Conservation (phyloP, 148 eudicot genomes). For the Agrostemma githago region DNA sequence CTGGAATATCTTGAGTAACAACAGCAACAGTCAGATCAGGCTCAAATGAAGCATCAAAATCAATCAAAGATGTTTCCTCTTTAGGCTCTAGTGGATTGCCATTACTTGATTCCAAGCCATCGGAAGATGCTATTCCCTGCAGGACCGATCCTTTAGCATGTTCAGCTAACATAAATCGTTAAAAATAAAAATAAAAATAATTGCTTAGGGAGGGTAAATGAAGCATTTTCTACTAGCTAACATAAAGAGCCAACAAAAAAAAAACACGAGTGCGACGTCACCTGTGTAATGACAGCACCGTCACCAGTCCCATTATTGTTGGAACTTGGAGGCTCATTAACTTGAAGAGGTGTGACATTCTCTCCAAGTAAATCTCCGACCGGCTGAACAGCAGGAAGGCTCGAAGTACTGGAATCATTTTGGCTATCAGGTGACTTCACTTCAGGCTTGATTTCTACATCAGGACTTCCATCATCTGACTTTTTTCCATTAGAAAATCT, state of each 20-base stretch:
- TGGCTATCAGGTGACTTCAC: slow-evolving; percentile 69
- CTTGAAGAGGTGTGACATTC: slow-evolving; percentile 57
- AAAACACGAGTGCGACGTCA: slow-evolving; percentile 24
- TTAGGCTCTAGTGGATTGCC: slow-evolving; percentile 56
- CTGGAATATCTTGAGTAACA: slow-evolving; percentile 29
- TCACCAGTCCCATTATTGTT: slow-evolving; percentile 45
- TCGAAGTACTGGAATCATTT: slow-evolving; percentile 45
- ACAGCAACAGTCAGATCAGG: slow-evolving; percentile 26
- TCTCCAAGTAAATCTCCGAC: slow-evolving; percentile 86
- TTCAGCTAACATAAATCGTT: slow-evolving; percentile 11
- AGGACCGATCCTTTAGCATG: slow-evolving; percentile 20
- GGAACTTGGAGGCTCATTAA: slow-evolving; percentile 79
- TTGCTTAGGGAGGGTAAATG: neutral
- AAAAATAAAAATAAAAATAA: neutral
- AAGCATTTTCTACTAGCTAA: neutral
- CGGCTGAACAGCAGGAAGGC: slow-evolving; percentile 65
- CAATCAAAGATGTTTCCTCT: slow-evolving; percentile 66
- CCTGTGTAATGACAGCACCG: slow-evolving; percentile 50
- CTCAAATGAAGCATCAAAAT: slow-evolving; percentile 70
- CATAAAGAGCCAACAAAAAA: neutral
- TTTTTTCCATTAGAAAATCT: slow-evolving; percentile 77
- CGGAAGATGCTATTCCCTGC: slow-evolving; percentile 80
- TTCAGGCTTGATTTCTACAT: slow-evolving; percentile 59
- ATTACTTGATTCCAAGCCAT: slow-evolving; percentile 74
- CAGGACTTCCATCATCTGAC: slow-evolving; percentile 54